Evolutionary conservation across 2,329 filamentous ascomycete genomes (phyloP).

Genomic region (Ceratocystis huliohia): DNA sequence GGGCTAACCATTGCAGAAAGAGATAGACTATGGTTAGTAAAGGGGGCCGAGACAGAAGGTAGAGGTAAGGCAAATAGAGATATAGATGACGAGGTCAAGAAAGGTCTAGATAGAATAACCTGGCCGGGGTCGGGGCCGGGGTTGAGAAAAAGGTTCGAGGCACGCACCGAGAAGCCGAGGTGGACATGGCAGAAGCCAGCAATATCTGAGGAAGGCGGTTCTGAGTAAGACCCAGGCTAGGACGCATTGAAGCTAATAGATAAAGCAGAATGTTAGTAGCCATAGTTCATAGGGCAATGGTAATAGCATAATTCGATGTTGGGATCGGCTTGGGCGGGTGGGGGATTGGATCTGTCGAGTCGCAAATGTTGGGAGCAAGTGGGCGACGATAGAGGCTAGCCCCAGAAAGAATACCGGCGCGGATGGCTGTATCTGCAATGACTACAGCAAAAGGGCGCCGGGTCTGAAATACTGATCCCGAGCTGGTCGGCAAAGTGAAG

Average conservation of each 20-base stretch:
- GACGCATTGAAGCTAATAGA: slow-evolving; percentile 18
- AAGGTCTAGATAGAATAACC: background rate
- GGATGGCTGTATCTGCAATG: no score
- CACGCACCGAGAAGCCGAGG: slow-evolving; percentile 37
- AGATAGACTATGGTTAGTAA: slow-evolving; percentile 12
- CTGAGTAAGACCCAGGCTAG: slow-evolving; percentile 22
- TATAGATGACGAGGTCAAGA: background rate
- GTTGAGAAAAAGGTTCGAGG: background rate
- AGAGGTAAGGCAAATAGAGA: background rate
- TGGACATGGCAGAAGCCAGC: slow-evolving; percentile 32
- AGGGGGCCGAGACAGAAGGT: background rate
- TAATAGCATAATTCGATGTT: background rate
- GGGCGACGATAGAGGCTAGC: no score
- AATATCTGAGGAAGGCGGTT: slow-evolving; percentile 36
- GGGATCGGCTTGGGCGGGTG: background rate
- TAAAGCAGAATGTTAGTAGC: background rate
- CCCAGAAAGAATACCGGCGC: no score
- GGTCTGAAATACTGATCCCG: no score
- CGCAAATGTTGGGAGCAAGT: background rate
- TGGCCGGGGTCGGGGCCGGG: background rate
- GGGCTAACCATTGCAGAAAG: slow-evolving; percentile 29
- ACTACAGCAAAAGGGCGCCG: no score
- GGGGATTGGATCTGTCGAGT: background rate
- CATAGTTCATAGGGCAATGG: background rate
- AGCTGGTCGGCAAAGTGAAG: background rate